Evolutionary conservation across 1,284 basidiomycete genomes (phyloP), one percentile per base, ranked within the genome.

Genomic region (Stygiomarasmius scandens): DNA sequence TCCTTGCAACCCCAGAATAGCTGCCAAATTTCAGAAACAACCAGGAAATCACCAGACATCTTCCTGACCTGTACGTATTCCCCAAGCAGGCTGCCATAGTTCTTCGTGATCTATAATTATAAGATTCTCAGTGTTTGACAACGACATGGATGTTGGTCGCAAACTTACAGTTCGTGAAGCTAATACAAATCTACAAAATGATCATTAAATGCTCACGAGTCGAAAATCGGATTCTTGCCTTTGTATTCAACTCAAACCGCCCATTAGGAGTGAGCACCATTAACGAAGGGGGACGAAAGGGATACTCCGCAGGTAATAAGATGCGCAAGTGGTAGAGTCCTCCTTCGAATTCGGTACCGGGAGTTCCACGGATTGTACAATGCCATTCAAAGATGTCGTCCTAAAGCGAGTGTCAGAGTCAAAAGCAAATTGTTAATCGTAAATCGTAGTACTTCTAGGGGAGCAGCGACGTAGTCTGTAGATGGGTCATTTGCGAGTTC

Each of bases 361-460:
- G 67, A 2, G 96, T 87, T 1, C 96, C 96, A 60, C 94, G 87
- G 51, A 98, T 80, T 6, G 96, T 98, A 67, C 95, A 98, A 70
- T 98, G 96, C 96, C 96, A 99, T 79, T 97, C 95, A 90, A 93
- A 93, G 64, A 92, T 91, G 71, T 92, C 88, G 63, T 92, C 89
- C 87, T 92, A 41, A 54, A 50, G 52, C 49, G 45, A 36, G 44
- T 32, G 54, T 44, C 53, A 56, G 49, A 59, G 20, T 4, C 36
- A 14, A 43, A 29, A 0, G 10, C 14, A 5, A 9, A 44, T 12
- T 32, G 29, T 24, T 5, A 12, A 2, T 73, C 32, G 32, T 34
- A 14, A 34, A 41, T 16, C 38, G 5, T 83, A 52, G n/a, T 59
- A 94, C 92, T 84, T 97, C 96, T 14, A 96, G 76, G 2, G 96